Evolutionary conservation across 352 stramenopile species (phyloP).

Genomic region (Pythium brachiatum): DNA sequence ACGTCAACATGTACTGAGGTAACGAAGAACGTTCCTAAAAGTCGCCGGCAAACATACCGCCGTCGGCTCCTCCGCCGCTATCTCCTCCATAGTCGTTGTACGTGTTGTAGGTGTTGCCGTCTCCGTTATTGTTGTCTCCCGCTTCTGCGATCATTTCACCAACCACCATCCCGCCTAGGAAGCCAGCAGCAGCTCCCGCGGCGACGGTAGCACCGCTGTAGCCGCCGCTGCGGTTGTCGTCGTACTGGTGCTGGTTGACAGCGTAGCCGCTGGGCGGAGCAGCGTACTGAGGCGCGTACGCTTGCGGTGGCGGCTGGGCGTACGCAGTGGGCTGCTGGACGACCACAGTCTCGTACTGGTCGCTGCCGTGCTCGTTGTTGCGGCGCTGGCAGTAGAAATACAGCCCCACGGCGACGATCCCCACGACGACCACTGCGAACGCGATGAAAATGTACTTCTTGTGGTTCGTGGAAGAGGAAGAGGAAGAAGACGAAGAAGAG

Average conservation of each 20-base stretch:
- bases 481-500: background rate
- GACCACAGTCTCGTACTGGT: background rate
- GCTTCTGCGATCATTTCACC: slow-evolving; percentile 16
- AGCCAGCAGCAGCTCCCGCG: slow-evolving; percentile 3
- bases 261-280: background rate
- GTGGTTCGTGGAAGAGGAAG: background rate
- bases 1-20: too few relatives aligned
- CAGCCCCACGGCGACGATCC: slow-evolving; percentile 7
- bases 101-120: background rate
- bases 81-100: background rate
- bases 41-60: slow-evolving; percentile 14
- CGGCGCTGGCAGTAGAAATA: slow-evolving; percentile 15
- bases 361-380: background rate
- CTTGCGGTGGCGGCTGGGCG: background rate
- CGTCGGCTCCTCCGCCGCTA: background rate
- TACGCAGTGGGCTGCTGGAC: background rate
- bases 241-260: background rate
- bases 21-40: background rate
- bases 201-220: slow-evolving; percentile 9
- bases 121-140: background rate
- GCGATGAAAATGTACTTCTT: slow-evolving; percentile 22
- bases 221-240: background rate
- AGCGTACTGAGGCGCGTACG: slow-evolving; percentile 9
- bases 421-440: slow-evolving; percentile 10
- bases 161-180: slow-evolving; percentile 13